These are phyloP conservation scores for Ciborinia camelliae DNA, from an alignment of 2,329 filamentous ascomycete species.

Conservation along the genomic window DNA sequence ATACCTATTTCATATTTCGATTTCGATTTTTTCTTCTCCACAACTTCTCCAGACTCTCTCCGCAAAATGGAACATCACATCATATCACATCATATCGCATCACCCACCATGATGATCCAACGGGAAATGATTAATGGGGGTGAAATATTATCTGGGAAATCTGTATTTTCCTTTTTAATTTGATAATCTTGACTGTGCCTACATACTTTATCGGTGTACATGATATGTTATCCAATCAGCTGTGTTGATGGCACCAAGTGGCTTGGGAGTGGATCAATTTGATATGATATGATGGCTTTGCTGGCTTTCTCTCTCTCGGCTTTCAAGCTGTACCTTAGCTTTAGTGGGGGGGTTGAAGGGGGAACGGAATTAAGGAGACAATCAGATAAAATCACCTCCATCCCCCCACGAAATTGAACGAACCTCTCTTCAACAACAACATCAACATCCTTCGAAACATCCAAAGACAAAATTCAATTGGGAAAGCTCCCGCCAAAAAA, in stretches of 20 bases:
- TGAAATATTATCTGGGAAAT: too few relatives aligned
- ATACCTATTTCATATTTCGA: not conserved
- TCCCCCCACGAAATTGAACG: not conserved
- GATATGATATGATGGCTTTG: too few relatives aligned
- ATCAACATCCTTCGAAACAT: not conserved
- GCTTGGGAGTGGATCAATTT: too few relatives aligned
- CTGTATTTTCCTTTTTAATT: not conserved
- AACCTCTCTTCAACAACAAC: not conserved
- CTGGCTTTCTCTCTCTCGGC: too few relatives aligned
- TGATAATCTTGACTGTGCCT: too few relatives aligned
- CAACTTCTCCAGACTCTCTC: slow-evolving; percentile 10
- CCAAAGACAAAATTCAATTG: not conserved
- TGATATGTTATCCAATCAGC: not conserved
- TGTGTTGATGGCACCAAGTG: not conserved
- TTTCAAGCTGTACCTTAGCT: not conserved
- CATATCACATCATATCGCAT: too few relatives aligned
- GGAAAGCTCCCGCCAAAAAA: not conserved
- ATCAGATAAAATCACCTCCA: not conserved
- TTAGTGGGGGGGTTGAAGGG: not conserved
- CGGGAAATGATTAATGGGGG: not conserved
- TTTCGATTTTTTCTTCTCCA: not conserved
- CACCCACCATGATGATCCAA: not conserved
- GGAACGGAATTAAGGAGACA: too few relatives aligned
- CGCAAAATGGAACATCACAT: too few relatives aligned
- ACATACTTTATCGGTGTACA: too few relatives aligned